These are phyloP conservation scores for Ambrosiella xylebori DNA, from an alignment of 2,329 filamentous ascomycete species.

Conservation along the genomic window DNA sequence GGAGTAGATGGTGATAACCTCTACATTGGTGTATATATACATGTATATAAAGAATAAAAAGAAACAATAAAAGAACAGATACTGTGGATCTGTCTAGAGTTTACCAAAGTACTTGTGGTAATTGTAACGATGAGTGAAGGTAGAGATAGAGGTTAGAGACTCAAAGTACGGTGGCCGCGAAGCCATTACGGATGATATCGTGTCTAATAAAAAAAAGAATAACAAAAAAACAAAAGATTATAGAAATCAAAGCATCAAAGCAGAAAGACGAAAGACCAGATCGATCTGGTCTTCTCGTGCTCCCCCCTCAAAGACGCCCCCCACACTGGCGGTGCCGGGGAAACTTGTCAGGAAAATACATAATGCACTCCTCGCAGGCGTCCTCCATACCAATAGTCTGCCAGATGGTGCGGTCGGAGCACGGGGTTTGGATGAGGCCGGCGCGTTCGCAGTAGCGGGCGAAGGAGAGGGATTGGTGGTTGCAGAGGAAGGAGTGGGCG, in stretches of 20 bases:
- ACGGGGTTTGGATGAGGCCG: constrained; percentile 22
- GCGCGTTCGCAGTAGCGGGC: constrained; percentile 22
- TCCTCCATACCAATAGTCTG: constrained; percentile 22
- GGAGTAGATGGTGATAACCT: background rate
- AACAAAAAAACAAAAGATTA: background rate
- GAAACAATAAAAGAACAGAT: background rate
- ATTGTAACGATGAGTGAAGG: background rate
- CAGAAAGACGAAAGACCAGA: background rate
- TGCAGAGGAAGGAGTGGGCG: constrained; percentile 22
- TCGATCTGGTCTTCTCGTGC: background rate
- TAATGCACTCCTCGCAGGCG: constrained; percentile 21
- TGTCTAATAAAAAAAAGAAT: constrained; percentile 5
- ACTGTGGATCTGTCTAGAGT: background rate
- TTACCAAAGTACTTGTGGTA: background rate
- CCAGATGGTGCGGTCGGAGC: constrained; percentile 20
- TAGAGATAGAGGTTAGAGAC: background rate
- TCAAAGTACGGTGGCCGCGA: background rate
- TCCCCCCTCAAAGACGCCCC: background rate
- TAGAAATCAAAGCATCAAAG: background rate
- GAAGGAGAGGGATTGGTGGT: constrained; percentile 21
- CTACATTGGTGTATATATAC: background rate
- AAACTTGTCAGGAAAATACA: constrained; percentile 18
- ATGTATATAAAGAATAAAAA: background rate
- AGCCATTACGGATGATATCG: background rate
- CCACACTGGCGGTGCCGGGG: constrained; percentile 11